These are phyloP conservation scores for Delitschia confertaspora DNA, from an alignment of 495 filamentous ascomycete species.

Conservation along the genomic window DNA sequence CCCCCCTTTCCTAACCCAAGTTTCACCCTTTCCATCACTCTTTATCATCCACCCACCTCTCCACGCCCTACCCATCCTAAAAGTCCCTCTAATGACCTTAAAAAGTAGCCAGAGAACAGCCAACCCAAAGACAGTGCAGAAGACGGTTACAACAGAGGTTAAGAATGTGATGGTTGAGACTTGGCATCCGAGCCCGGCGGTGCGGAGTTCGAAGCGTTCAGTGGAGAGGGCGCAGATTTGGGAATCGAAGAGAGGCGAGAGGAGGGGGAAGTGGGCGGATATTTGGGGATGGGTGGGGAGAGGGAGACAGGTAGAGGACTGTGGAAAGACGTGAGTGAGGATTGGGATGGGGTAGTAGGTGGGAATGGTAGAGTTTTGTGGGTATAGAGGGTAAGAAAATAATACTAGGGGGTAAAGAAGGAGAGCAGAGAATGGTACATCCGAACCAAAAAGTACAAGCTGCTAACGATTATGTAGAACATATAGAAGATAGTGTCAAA, in stretches of 20 bases:
- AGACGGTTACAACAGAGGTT: conserved; percentile 35
- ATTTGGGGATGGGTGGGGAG: conserved; percentile 32
- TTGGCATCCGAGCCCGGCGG: conserved; percentile 42
- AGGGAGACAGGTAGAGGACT: conserved; percentile 47
- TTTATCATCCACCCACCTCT: conserved; percentile 15
- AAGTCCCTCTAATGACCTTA: conserved; percentile 27
- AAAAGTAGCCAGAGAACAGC: conserved; percentile 28
- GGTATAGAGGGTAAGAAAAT: not conserved
- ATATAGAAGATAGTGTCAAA: not conserved
- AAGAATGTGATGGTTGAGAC: conserved; percentile 45
- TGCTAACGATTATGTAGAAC: no score
- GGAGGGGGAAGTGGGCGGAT: conserved; percentile 35
- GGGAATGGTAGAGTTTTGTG: not conserved
- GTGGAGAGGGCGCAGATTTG: conserved; percentile 43
- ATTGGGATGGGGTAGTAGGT: not conserved
- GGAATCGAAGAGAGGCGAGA: conserved; percentile 39
- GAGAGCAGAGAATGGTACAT: not conserved
- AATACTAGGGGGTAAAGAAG: not conserved
- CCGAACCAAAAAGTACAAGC: not conserved
- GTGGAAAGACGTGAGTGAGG: not conserved
- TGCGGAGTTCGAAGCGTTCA: conserved; percentile 48
- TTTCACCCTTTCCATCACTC: conserved; percentile 11
- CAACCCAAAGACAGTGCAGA: conserved; percentile 34
- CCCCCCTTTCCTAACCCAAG: conserved; percentile 12
- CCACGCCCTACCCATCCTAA: conserved; percentile 26